phyloP scores from a whole-genome alignment of 1,139 yeast species.

The Diutina mesorugosa region DNA sequence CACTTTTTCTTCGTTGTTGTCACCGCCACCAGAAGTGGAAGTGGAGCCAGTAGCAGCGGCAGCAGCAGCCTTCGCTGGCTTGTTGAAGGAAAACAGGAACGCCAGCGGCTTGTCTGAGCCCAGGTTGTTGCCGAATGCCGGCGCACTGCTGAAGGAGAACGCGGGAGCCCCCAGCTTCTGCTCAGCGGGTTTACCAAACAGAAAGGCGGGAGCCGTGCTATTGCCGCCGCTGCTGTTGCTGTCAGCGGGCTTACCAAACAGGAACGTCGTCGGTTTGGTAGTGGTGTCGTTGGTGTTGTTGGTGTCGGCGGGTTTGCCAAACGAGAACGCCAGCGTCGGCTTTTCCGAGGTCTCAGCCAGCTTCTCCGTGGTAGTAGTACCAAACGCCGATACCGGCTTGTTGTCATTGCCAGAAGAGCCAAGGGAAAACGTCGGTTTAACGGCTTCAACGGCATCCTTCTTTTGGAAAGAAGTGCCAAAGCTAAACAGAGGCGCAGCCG shows the following conservation, averaged over 20 bases:
- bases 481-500: neutral
- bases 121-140: neutral
- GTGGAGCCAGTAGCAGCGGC: neutral
- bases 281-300: neutral
- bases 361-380: neutral
- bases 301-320: neutral
- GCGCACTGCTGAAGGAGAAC: neutral
- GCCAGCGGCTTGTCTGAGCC: neutral
- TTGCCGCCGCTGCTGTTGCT: neutral
- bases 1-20: neutral
- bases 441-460: neutral
- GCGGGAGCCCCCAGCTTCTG: neutral
- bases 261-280: neutral
- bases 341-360: neutral
- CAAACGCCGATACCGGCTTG: neutral
- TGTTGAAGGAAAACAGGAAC: conserved; percentile 14
- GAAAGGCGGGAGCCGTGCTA: neutral
- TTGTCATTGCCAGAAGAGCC: neutral
- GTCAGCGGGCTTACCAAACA: conserved; percentile 7
- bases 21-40: conserved; percentile 14
- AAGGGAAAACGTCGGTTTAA: neutral
- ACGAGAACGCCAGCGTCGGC: neutral
- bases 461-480: neutral
- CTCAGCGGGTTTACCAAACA: neutral
- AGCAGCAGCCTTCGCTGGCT: neutral